Conservation (phyloP, 305 asterid species). For the Rubia peregrina region DNA sequence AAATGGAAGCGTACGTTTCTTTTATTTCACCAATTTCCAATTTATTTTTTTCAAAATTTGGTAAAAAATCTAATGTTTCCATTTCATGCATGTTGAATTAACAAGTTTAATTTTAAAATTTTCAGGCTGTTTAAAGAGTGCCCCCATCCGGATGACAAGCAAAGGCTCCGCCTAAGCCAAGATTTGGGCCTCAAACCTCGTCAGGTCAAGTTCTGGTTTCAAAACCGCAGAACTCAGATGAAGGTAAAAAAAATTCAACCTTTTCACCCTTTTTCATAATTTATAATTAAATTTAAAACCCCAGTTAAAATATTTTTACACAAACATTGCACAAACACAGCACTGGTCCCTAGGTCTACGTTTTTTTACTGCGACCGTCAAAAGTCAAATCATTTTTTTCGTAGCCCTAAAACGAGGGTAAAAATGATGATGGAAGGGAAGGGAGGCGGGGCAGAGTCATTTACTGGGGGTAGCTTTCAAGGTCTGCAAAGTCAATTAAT, state of each 20-base stretch:
- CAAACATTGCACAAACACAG: background rate
- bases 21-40: background rate
- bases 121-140: conserved; percentile 88
- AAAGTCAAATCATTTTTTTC: conserved; percentile 11
- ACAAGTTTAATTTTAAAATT: background rate
- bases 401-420: conserved; percentile 15
- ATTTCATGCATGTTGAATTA: conserved; percentile 7
- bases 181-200: conserved; percentile 92
- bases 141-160: conserved; percentile 97
- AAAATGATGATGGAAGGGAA: conserved; percentile 8
- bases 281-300: conserved; percentile 9
- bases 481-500: conserved; percentile 46
- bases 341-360: conserved; percentile 20
- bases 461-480: conserved; percentile 47
- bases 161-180: conserved; percentile 73
- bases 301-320: conserved; percentile 11
- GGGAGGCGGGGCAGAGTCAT: conserved; percentile 20
- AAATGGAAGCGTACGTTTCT: conserved; percentile 70
- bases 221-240: conserved; percentile 90
- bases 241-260: conserved; percentile 42
- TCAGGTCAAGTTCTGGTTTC: conserved; percentile 97
- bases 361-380: conserved; percentile 20
- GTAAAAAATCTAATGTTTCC: background rate
- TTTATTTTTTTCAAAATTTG: background rate
- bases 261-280: too few relatives aligned